Evolutionary conservation across 2,329 filamentous ascomycete genomes (phyloP).

Genomic region (Verruconis gallopava): DNA sequence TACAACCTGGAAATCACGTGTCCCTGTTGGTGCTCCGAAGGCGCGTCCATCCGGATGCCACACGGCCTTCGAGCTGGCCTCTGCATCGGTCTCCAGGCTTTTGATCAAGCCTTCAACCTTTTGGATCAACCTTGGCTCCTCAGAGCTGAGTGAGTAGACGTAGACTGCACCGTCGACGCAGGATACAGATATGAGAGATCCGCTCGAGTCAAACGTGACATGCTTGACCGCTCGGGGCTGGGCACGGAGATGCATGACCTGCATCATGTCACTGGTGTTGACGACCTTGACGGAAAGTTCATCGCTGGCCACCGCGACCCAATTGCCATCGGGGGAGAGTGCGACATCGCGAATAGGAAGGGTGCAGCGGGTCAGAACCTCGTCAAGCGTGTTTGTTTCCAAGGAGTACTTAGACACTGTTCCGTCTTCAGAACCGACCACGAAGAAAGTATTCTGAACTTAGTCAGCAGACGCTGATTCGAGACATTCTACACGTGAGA

Average conservation of each 20-base stretch:
- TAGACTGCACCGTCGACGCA: slow-evolving; percentile 85
- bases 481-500: not conserved
- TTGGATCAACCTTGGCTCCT: slow-evolving; percentile 67
- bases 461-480: slow-evolving; percentile 15
- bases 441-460: slow-evolving; percentile 60
- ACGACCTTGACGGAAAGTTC: slow-evolving; percentile 87
- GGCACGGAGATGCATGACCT: slow-evolving; percentile 66
- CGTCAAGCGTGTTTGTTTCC: slow-evolving; percentile 58
- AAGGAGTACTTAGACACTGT: slow-evolving; percentile 92
- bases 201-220: slow-evolving; percentile 72
- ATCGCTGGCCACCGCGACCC: slow-evolving; percentile 94
- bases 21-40: slow-evolving; percentile 74
- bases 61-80: slow-evolving; percentile 58
- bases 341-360: slow-evolving; percentile 77
- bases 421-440: slow-evolving; percentile 85
- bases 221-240: slow-evolving; percentile 85
- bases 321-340: slow-evolving; percentile 66
- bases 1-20: slow-evolving; percentile 65
- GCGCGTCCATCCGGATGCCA: slow-evolving; percentile 95
- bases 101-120: slow-evolving; percentile 81
- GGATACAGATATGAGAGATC: slow-evolving; percentile 63
- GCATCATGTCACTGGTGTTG: slow-evolving; percentile 62
- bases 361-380: slow-evolving; percentile 70
- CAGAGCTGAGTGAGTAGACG: slow-evolving; percentile 68
- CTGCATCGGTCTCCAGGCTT: slow-evolving; percentile 61